Evolutionary conservation across 176 grass and related monocot genomes (phyloP).

Genomic region (Hsuehochloa calcarea): DNA sequence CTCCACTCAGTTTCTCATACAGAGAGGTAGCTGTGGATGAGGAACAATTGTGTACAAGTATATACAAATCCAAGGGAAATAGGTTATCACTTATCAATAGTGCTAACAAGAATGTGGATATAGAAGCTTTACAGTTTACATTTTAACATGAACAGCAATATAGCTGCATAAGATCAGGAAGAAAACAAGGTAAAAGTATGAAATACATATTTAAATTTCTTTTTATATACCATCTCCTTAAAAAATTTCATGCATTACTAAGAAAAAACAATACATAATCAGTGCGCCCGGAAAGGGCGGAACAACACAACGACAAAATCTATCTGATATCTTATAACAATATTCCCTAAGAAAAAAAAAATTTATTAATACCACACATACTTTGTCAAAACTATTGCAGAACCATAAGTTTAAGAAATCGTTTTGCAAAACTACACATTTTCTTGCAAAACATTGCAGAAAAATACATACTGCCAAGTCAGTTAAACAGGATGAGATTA

Average conservation of each 20-base stretch:
- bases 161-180: neutral
- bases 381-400: neutral
- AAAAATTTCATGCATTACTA: neutral
- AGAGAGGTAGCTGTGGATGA: neutral
- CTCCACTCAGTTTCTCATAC: neutral
- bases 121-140: neutral
- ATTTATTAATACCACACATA: neutral
- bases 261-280: neutral
- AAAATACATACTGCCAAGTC: neutral
- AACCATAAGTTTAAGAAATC: neutral
- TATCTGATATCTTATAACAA: neutral
- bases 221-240: neutral
- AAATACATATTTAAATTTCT: neutral
- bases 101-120: neutral
- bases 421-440: neutral
- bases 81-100: neutral
- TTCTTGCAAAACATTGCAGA: neutral
- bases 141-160: neutral
- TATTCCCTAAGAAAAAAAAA: neutral
- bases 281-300: neutral
- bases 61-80: neutral
- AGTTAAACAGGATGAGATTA: neutral
- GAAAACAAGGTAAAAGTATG: conserved; percentile 2
- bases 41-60: neutral
- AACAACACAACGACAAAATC: neutral